phyloP scores from a whole-genome alignment of 139 green algal genomes.

The Mesostigma viride region DNA sequence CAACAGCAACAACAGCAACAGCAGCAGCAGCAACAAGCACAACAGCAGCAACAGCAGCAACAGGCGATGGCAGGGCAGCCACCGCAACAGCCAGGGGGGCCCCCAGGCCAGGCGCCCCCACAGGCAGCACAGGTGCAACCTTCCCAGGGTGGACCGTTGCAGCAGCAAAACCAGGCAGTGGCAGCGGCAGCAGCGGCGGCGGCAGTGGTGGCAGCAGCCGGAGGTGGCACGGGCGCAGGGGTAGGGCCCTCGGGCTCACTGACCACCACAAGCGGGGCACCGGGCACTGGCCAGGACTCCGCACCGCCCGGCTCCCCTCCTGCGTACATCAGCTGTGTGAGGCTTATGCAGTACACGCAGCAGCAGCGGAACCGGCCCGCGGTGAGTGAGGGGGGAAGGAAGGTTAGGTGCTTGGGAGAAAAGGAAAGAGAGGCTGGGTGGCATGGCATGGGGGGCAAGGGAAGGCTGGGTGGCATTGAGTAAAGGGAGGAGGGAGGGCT shows the following conservation, averaged over 20 bases:
- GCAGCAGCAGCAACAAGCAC: slow-evolving; percentile 3
- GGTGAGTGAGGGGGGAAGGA: too few relatives aligned
- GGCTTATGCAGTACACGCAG: slow-evolving; percentile 32
- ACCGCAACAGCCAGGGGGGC: background rate
- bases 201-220: background rate
- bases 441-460: background rate
- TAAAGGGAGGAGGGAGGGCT: too few relatives aligned
- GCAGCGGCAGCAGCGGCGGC: background rate
- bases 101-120: background rate
- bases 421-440: too few relatives aligned
- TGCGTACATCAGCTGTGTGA: background rate
- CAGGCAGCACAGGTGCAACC: background rate
- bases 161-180: too few relatives aligned
- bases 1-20: too few relatives aligned
- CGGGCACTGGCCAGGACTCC: background rate
- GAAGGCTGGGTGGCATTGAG: too few relatives aligned
- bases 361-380: slow-evolving; percentile 18
- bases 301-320: background rate
- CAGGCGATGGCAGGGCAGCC: background rate
- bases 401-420: too few relatives aligned
- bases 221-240: background rate
- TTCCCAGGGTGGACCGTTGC: too few relatives aligned
- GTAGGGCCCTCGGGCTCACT: background rate
- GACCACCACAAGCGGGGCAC: background rate
- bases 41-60: background rate